Conservation (phyloP, 257 asterid genomes). For the Fraxinus quadrangulata region DNA sequence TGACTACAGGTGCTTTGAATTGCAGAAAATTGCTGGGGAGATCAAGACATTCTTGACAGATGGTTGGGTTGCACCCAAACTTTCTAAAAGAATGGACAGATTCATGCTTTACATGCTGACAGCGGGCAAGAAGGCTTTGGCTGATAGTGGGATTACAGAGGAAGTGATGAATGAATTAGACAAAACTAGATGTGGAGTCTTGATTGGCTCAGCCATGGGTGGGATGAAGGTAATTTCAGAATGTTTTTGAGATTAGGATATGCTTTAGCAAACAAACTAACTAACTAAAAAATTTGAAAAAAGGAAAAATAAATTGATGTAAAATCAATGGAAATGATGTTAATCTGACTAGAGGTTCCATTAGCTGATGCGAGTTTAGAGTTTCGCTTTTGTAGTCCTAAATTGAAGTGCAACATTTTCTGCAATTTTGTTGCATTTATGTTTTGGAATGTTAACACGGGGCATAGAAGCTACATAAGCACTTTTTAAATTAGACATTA, state of each 20-base stretch:
- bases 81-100: slow-evolving; percentile 87
- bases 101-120: slow-evolving; percentile 98
- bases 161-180: slow-evolving; percentile 68
- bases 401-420: not conserved
- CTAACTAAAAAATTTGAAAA: no score
- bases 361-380: not conserved
- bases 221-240: slow-evolving; percentile 77
- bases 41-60: slow-evolving; percentile 86
- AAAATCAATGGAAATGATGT: not conserved
- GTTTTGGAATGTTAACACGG: not conserved
- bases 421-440: not conserved
- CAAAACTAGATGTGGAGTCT: slow-evolving; percentile 81
- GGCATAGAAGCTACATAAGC: not conserved
- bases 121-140: slow-evolving; percentile 94
- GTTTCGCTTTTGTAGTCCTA: not conserved
- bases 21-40: slow-evolving; percentile 96
- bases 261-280: slow-evolving; percentile 9
- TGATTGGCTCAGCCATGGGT: slow-evolving; percentile 96
- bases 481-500: not conserved
- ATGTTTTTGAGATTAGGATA: not conserved
- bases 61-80: slow-evolving; percentile 94
- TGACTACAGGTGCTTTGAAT: slow-evolving; percentile 29
- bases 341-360: not conserved
- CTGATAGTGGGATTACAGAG: slow-evolving; percentile 81
- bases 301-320: slow-evolving; percentile 20